Evolutionary conservation across 1,284 basidiomycete genomes (phyloP), one percentile per base, ranked within the genome.

Genomic region (Salmacisia buchloeana): DNA sequence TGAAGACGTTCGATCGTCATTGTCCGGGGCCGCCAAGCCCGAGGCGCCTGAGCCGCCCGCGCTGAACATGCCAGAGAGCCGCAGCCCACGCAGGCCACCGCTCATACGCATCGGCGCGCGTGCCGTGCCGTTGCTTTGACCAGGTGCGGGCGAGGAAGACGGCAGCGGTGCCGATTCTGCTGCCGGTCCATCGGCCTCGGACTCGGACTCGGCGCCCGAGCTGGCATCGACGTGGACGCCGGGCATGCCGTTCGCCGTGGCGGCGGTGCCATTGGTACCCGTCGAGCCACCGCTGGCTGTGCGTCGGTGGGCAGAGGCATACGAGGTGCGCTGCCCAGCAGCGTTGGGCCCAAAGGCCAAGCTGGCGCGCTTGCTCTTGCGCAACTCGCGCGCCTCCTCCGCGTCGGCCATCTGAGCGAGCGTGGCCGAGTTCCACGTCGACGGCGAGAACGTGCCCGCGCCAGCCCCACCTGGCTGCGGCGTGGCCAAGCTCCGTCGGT

Each of bases 291-390:
- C 67, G 56, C 67, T 72, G 15, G 65, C 67, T 0, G 68, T 69
- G 2, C 70, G 57, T n/a, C 69, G 60, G 59, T 72, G 68, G 2
- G 65, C 68, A 12, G 58, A 54, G 38, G 56, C 59, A 23, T 31
- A 34, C 23, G 60, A 67, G 29, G 69, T 61, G 23, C 70, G 10
- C 23, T 9, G 15, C 27, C 27, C 68, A n/a, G 49, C 59, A 36
- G 35, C 56, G 35, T 73, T 73, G 59, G 72, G 72, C 12, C 72
- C 72, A 49, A 73, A 73, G 3, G 68, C 67, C 33, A 76, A 62
- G 59, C 69, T 72, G 29, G 72, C 72, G 21, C 74, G 64, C 38
- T 75, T 75, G 15, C 70, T 70, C 60, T 64, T 67, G 33, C 62
- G 65, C 12, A 69, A 64, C 57, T 75, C 69, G 13, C 64, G 61